Evolutionary conservation across 2,329 filamentous ascomycete genomes (phyloP).

Genomic region (Penicillium hordei): DNA sequence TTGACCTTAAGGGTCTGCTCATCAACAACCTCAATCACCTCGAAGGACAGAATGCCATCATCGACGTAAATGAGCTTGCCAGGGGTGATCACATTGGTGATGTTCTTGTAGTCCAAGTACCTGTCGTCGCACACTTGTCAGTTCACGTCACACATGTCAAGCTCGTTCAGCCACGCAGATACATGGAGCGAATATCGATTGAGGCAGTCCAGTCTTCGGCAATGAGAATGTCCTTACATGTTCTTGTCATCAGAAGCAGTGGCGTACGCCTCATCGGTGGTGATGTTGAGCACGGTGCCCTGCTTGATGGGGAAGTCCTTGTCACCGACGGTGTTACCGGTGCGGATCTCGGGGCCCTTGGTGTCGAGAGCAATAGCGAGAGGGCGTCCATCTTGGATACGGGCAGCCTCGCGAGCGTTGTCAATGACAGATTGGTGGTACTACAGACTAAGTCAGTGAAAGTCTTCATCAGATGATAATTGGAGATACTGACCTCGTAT

Average conservation of each 20-base stretch:
- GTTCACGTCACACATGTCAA: conserved; percentile 3
- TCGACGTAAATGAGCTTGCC: conserved; percentile 98
- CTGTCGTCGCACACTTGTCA: conserved; percentile 45
- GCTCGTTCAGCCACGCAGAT: background rate
- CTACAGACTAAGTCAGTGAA: conserved; percentile 41
- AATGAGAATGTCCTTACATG: conserved; percentile 65
- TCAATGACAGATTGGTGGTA: conserved; percentile 99
- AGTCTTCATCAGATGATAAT: background rate
- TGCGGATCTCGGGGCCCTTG: conserved; percentile 84
- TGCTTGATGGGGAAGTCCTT: conserved; percentile 76
- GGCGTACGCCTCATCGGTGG: conserved; percentile 91
- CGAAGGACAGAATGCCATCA: conserved; percentile 94
- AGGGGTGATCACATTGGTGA: conserved; percentile 91
- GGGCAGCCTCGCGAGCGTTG: conserved; percentile 85
- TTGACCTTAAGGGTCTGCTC: conserved; percentile 83
- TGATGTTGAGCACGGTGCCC: conserved; percentile 88
- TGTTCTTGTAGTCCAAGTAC: conserved; percentile 99
- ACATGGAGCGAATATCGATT: background rate
- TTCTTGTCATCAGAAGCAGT: conserved; percentile 82
- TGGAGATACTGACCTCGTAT: conserved; percentile 61
- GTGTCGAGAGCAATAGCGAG: conserved; percentile 90
- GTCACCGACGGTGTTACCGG: conserved; percentile 70
- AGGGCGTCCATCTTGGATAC: conserved; percentile 73
- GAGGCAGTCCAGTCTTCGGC: background rate
- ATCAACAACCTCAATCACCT: conserved; percentile 84